These are phyloP conservation scores for Lachnellula occidentalis DNA, from an alignment of 2,329 filamentous ascomycete genomes.

Conservation along the genomic window DNA sequence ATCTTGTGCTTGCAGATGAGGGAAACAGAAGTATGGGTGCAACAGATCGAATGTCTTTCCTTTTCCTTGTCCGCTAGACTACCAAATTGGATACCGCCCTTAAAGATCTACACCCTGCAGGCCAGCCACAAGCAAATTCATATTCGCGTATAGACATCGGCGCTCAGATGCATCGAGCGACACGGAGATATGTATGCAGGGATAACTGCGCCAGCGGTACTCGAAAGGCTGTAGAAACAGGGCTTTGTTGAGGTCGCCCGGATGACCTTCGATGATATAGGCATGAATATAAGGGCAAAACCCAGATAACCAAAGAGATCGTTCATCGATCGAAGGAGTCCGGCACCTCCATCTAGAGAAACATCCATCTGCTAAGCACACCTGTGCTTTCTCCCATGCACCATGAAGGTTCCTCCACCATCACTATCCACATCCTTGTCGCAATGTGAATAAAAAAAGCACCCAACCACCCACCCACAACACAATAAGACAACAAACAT, in stretches of 20 bases:
- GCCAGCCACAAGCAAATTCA: slow-evolving; percentile 27
- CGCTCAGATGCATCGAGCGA: slow-evolving; percentile 11
- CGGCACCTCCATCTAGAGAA: slow-evolving; percentile 24
- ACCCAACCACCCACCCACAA: slow-evolving; percentile 11
- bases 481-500: slow-evolving; percentile 30
- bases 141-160: slow-evolving; percentile 13
- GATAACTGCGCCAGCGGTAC: slow-evolving; percentile 22
- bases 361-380: slow-evolving; percentile 28
- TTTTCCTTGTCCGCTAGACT: slow-evolving; percentile 23
- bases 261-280: slow-evolving; percentile 23
- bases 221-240: slow-evolving; percentile 22
- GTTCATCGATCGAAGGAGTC: slow-evolving; percentile 24
- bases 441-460: slow-evolving; percentile 11
- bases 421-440: slow-evolving; percentile 20
- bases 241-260: slow-evolving; percentile 19
- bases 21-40: slow-evolving; percentile 16
- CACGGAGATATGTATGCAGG: slow-evolving; percentile 26
- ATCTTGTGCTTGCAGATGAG: slow-evolving; percentile 12
- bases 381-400: slow-evolving; percentile 15
- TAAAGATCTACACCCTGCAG: slow-evolving; percentile 20
- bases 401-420: slow-evolving; percentile 13
- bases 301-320: slow-evolving; percentile 25
- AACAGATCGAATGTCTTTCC: slow-evolving; percentile 30
- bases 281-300: slow-evolving; percentile 15
- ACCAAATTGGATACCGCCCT: slow-evolving; percentile 20